Conservation (phyloP, 2,329 filamentous ascomycete species). For the Nemania sp. region DNA sequence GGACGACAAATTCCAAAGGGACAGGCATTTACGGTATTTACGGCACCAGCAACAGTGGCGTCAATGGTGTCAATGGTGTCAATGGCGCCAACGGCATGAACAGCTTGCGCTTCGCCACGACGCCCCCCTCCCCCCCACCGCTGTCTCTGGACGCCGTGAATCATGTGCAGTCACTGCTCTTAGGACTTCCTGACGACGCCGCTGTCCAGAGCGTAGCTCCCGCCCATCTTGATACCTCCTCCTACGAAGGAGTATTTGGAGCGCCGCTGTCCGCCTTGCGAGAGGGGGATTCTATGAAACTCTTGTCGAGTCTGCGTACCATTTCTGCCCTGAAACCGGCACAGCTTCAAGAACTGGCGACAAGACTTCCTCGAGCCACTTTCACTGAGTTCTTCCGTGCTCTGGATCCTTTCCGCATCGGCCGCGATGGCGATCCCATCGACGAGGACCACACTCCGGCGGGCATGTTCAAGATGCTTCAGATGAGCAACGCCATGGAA, state of each 20-base stretch:
- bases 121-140: slow-evolving; percentile 1
- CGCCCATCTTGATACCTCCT: not conserved
- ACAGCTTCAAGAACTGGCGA: slow-evolving; percentile 39
- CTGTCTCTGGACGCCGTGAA: slow-evolving; percentile 17
- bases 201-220: not conserved
- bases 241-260: slow-evolving; percentile 18
- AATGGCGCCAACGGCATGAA: not conserved
- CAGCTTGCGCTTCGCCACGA: slow-evolving; percentile 14
- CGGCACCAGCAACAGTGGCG: no score
- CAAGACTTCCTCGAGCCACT: slow-evolving; percentile 52
- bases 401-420: slow-evolving; percentile 60
- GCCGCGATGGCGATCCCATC: slow-evolving; percentile 53
- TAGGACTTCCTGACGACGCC: not conserved
- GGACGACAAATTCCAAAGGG: no score
- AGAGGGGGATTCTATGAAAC: slow-evolving; percentile 27
- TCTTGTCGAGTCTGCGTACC: slow-evolving; percentile 27
- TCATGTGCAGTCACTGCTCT: slow-evolving; percentile 23
- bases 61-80: no score
- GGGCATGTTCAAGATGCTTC: slow-evolving; percentile 47
- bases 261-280: slow-evolving; percentile 30
- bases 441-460: slow-evolving; percentile 44
- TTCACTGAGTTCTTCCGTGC: slow-evolving; percentile 67
- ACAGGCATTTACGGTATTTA: no score
- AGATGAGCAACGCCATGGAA: slow-evolving; percentile 45
- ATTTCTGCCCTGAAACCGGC: slow-evolving; percentile 31